phyloP scores from a whole-genome alignment of 257 asterid species.

The Jacaranda mimosifolia region DNA sequence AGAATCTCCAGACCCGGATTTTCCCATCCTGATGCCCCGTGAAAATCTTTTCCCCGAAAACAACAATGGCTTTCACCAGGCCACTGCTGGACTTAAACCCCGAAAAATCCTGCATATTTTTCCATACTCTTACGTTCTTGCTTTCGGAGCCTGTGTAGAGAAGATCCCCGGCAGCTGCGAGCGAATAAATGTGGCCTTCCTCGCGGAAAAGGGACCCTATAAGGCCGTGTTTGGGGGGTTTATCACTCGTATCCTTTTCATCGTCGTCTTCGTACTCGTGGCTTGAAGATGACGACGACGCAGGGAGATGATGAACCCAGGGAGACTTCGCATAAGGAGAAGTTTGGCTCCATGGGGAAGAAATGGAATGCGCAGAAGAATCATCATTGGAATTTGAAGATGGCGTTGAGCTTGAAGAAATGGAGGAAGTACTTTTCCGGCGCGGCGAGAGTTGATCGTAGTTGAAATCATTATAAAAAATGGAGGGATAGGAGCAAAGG shows the following conservation, averaged over 20 bases:
- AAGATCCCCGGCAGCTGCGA: slow-evolving; percentile 63
- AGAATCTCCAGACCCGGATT: slow-evolving; percentile 64
- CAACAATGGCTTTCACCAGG: slow-evolving; percentile 63
- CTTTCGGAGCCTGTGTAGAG: slow-evolving; percentile 76
- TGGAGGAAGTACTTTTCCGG: slow-evolving; percentile 38
- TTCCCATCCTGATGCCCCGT: slow-evolving; percentile 86
- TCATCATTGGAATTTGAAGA: slow-evolving; percentile 14
- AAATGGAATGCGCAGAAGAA: background rate
- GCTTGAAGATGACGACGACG: no score
- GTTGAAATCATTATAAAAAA: slow-evolving; percentile 35
- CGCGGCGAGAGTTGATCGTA: background rate
- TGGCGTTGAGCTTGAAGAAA: slow-evolving; percentile 13
- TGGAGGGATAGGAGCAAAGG: slow-evolving; percentile 46
- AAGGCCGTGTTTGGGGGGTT: slow-evolving; percentile 36
- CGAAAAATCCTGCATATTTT: slow-evolving; percentile 54
- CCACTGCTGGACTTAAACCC: slow-evolving; percentile 75
- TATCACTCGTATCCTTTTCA: no score
- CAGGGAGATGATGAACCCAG: slow-evolving; percentile 40
- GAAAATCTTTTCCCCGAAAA: slow-evolving; percentile 48
- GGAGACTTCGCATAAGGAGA: slow-evolving; percentile 58
- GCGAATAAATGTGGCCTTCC: slow-evolving; percentile 70
- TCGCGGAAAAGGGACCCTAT: slow-evolving; percentile 64
- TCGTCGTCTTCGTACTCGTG: background rate
- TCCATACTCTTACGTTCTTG: slow-evolving; percentile 72
- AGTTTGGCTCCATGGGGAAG: slow-evolving; percentile 59